phyloP scores from a whole-genome alignment of 805 yeast genomes.

The Isabelozyma gotoi region DNA sequence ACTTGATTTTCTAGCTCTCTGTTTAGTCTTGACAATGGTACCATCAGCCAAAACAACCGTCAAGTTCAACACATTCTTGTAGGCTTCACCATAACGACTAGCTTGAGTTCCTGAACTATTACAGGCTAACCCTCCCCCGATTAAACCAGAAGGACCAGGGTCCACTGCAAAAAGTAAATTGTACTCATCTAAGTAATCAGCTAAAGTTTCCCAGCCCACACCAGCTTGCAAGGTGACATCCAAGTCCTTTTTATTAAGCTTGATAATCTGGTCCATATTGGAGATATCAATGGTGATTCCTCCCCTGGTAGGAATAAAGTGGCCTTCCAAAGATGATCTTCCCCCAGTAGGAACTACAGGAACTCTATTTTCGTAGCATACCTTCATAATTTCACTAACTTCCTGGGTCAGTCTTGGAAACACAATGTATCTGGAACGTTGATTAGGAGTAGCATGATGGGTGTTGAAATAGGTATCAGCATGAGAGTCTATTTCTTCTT shows the following conservation, averaged over 20 bases:
- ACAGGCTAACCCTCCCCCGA: conserved; percentile 77
- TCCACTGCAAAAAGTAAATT: conserved; percentile 66
- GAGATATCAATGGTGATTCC: conserved; percentile 63
- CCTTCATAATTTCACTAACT: conserved; percentile 60
- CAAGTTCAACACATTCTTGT: conserved; percentile 64
- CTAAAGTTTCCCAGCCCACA: conserved; percentile 73
- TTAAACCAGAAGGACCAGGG: conserved; percentile 76
- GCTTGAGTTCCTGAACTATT: conserved; percentile 84
- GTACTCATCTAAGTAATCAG: conserved; percentile 42
- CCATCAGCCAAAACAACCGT: conserved; percentile 84
- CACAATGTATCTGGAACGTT: conserved; percentile 43
- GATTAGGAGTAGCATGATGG: conserved; percentile 27
- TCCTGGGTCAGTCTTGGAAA: conserved; percentile 67
- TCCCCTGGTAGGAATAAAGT: conserved; percentile 66
- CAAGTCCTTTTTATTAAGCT: conserved; percentile 60
- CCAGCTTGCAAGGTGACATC: conserved; percentile 79
- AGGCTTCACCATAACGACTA: conserved; percentile 76
- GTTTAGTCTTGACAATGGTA: conserved; percentile 68
- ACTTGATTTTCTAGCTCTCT: conserved; percentile 72
- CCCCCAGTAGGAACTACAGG: conserved; percentile 82
- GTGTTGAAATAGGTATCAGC: conserved; percentile 36
- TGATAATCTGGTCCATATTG: conserved; percentile 56
- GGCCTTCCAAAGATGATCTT: conserved; percentile 82
- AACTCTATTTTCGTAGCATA: conserved; percentile 57
- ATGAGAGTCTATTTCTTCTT: conserved; percentile 24